Conservation (phyloP, 352 stramenopile genomes). For the Phytophthora kernoviae region DNA sequence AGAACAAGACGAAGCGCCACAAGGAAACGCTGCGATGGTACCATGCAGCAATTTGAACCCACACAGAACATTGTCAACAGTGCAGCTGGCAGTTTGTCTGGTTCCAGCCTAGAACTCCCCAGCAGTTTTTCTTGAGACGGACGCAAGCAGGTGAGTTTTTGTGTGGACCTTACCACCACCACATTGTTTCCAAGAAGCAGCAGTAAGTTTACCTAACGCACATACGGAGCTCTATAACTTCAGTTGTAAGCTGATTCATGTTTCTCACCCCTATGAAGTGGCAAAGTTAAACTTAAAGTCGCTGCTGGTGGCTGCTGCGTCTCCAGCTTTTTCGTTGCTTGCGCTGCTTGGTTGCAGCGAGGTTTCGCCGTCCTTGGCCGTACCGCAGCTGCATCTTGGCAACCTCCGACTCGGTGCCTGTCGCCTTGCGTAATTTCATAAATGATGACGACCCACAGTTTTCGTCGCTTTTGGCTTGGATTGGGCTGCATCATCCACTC, state of each 20-base stretch:
- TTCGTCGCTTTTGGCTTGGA: slow-evolving; percentile 20
- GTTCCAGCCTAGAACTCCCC: too few species aligned
- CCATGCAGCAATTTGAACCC: too few species aligned
- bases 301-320: slow-evolving; percentile 4
- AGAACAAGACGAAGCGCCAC: too few species aligned
- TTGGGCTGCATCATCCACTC: too few species aligned
- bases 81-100: too few species aligned
- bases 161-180: too few species aligned
- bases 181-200: background rate
- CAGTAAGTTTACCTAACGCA: background rate
- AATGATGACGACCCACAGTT: slow-evolving; percentile 41
- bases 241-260: background rate
- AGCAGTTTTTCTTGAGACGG: too few species aligned
- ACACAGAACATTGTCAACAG: too few species aligned
- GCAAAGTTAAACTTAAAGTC: slow-evolving; percentile 49
- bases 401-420: slow-evolving; percentile 66
- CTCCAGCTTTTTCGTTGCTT: slow-evolving; percentile 37
- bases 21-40: too few species aligned
- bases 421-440: slow-evolving; percentile 64
- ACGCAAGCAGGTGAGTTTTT: too few species aligned
- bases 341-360: slow-evolving; percentile 53
- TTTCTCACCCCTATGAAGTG: slow-evolving; percentile 6
- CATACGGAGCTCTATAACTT: background rate
- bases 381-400: slow-evolving; percentile 78
- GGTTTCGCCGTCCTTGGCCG: slow-evolving; percentile 59